Base-by-base conservation (phyloP, 106 monocot species). In the Dioscorea zingiberensis region DNA sequence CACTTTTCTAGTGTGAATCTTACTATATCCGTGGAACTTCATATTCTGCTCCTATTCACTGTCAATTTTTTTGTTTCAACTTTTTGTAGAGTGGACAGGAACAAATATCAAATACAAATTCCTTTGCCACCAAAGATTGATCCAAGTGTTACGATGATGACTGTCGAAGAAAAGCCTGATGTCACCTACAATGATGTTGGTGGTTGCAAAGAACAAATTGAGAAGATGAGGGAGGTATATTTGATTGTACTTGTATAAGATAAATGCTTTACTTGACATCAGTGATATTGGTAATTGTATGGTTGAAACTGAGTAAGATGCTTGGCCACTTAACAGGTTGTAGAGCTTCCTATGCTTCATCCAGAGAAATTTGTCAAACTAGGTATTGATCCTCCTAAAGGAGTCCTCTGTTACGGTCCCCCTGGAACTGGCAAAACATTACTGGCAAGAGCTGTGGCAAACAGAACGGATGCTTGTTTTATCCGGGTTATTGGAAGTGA, bases 91-190 rank as follows among this genome's bases (percentile, higher is more conserved):
- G 92, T 98, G 71, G 97, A 98, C 67, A 78, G 97, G 45, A 98
- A 92, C 55, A 98, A 92, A 73, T 98, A 98, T 71, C 97, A 98
- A 73, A 98, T 98, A 66, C 97, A 98, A 63, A 98, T 98, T 77
- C 97, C 97, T 27, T 82, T 98, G 77, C 97, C 92, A 23, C 97
- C 97, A 51, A 98, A 98, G 65, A 98, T 98, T 78, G 97, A 98
- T 76, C 97, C 97, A 26, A 98, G 92, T 76, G 97, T 98, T 59
- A 98, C 97, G 54, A 98, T 98, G 97, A 98, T 98, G 97, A 98
- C 97, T 0, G 97, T 98, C 4, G 97, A 98, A 64, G 97, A 98
- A 68, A 98, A 98, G 70, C 97, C 97, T 54, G 92, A 98, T 73
- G 92, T 98, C 24, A 98, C 97, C 32, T 98, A 98, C 63, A 98